These are phyloP conservation scores for Trichophyton schoenleinii DNA, from an alignment of 2,329 filamentous ascomycete genomes.

Conservation along the genomic window DNA sequence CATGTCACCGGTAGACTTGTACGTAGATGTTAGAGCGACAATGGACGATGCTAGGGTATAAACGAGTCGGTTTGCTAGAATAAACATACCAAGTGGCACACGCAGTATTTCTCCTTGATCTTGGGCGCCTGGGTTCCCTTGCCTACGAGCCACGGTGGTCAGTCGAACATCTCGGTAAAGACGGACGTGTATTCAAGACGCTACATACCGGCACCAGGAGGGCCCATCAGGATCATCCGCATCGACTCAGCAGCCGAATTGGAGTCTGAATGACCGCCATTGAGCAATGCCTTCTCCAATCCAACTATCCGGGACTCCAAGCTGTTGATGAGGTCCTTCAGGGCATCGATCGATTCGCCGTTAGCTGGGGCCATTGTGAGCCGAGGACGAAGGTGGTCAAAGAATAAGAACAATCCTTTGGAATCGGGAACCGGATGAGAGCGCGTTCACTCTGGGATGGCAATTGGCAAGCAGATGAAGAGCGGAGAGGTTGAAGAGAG, in stretches of 20 bases:
- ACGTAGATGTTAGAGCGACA: not conserved
- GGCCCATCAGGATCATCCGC: conserved; percentile 95
- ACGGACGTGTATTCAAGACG: not conserved
- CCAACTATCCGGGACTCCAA: conserved; percentile 78
- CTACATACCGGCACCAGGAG: conserved; percentile 80
- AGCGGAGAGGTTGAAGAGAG: conserved; percentile 8
- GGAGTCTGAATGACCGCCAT: conserved; percentile 38
- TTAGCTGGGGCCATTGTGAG: conserved; percentile 74
- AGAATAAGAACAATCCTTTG: not conserved
- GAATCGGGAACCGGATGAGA: not conserved
- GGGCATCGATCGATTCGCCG: conserved; percentile 64
- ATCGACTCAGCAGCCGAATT: conserved; percentile 51
- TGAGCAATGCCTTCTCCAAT: conserved; percentile 59
- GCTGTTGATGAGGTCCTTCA: conserved; percentile 70
- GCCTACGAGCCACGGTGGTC: conserved; percentile 42
- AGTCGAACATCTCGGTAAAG: conserved; percentile 5
- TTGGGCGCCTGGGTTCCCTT: conserved; percentile 97
- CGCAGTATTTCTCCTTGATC: conserved; percentile 95
- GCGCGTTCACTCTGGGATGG: not conserved
- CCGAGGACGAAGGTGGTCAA: conserved; percentile 7
- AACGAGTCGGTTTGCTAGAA: not conserved
- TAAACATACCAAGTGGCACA: conserved; percentile 78
- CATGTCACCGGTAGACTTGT: conserved; percentile 94
- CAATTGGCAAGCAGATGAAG: not conserved
- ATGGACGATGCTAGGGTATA: not conserved